Conservation (phyloP, 495 filamentous ascomycete genomes). For the Pseudoneurospora amorphoporcata region DNA sequence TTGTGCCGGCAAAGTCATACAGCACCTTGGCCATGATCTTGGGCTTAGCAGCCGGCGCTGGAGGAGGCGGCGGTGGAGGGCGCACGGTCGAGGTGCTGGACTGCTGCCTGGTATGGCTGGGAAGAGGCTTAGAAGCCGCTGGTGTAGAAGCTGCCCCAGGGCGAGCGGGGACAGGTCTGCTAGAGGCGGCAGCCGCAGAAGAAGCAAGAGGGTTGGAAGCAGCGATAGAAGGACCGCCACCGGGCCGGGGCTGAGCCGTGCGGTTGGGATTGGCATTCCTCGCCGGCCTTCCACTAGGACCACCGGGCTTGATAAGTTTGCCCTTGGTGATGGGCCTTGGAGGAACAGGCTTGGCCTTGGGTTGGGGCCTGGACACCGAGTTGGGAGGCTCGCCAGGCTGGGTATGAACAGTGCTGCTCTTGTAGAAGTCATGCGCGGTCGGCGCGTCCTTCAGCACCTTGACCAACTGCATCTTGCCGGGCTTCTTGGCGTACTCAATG, state of each 20-base stretch:
- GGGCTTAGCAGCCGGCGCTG: constrained; percentile 55
- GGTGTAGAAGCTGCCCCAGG: constrained; percentile 29
- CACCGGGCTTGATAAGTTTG: constrained; percentile 82
- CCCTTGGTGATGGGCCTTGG: constrained; percentile 84
- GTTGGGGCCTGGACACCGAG: constrained; percentile 75
- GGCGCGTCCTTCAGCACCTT: constrained; percentile 83
- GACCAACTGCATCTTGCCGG: constrained; percentile 76
- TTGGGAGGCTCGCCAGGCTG: constrained; percentile 71
- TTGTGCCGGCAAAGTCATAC: constrained; percentile 79
- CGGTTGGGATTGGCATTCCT: constrained; percentile 44
- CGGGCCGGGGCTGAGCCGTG: constrained; percentile 37
- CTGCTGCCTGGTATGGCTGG: constrained; percentile 36
- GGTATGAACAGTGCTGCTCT: constrained; percentile 84
- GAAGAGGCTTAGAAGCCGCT: constrained; percentile 21
- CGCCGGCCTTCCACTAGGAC: constrained; percentile 70
- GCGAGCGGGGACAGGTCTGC: constrained; percentile 36
- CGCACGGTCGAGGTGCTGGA: constrained; percentile 38
- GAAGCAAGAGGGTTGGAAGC: constrained; percentile 4
- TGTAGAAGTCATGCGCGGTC: constrained; percentile 75
- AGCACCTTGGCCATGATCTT: constrained; percentile 72
- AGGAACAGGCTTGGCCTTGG: constrained; percentile 71
- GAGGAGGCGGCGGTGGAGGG: constrained; percentile 61
- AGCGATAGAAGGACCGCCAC: constrained; percentile 7
- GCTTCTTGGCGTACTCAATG: constrained; percentile 98
- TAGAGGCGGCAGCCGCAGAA: constrained; percentile 26